Evolutionary conservation across 441 rosid genomes (phyloP).

Genomic region (Pelargonium myrrhifolium): DNA sequence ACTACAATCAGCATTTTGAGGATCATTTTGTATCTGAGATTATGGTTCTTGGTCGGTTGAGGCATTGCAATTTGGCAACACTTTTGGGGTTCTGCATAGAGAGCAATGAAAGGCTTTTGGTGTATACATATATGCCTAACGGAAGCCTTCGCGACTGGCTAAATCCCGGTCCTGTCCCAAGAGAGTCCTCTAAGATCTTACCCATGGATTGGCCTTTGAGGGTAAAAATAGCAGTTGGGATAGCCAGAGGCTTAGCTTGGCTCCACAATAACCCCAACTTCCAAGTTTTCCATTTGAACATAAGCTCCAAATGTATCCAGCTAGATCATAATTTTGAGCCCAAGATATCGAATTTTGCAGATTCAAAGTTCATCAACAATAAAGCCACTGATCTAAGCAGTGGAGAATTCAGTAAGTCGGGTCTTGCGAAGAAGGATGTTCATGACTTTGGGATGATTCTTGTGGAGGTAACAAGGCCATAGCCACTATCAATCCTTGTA

Average conservation of each 20-base stretch:
- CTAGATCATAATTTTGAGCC: constrained; percentile 27
- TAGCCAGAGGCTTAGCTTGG: constrained; percentile 25
- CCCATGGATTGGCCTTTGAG: constrained; percentile 18
- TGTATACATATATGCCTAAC: constrained; percentile 22
- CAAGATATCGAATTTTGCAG: constrained; percentile 26
- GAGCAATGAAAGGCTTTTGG: constrained; percentile 16
- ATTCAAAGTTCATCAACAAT: background rate
- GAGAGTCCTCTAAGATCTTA: background rate
- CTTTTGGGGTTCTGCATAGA: constrained; percentile 20
- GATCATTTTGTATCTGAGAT: constrained; percentile 17
- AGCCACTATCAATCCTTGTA: background rate
- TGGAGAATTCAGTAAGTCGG: background rate
- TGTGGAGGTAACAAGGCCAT: background rate
- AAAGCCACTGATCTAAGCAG: background rate
- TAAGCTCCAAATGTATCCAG: constrained; percentile 21
- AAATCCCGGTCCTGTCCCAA: background rate
- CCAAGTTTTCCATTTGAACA: constrained; percentile 14
- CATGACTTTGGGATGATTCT: background rate
- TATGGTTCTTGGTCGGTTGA: constrained; percentile 10
- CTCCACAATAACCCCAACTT: constrained; percentile 16
- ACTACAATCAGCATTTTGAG: constrained; percentile 5
- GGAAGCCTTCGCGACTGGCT: constrained; percentile 19
- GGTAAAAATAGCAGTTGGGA: constrained; percentile 15
- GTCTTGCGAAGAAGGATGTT: background rate
- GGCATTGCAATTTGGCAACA: constrained; percentile 21